Evolutionary conservation across 148 eudicot species (phyloP), one percentile per base, ranked within the genome.

Genomic region (Salicornia ramosissima): DNA sequence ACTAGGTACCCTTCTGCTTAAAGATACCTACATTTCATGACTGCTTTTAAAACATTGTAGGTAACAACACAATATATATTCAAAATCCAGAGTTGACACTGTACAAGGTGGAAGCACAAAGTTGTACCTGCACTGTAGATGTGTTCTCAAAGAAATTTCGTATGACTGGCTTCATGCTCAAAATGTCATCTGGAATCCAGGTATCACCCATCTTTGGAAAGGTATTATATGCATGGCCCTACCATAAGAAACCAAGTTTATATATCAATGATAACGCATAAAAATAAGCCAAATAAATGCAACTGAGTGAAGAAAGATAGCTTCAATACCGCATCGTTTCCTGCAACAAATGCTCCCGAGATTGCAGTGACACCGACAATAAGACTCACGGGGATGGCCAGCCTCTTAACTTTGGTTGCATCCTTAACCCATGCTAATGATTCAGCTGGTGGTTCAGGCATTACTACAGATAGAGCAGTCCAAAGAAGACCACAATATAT

Each of bases 401-500:
- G 81, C 69, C 91, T 83, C 84, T 82, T 89, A 56, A 94, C 87
- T 82, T 89, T 94, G 75, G 91, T 88, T 52, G 99, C 99, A 68
- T 96, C 97, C 22, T 75, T 80, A 58, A 89, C 99, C 96, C 99
- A 90, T 65, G 88, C 86, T 61, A 89, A 30, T 10, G 97, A 94
- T 83, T 87, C 99, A 58, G 96, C 83, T 42, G 97, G 99, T 66
- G 99, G 97, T 83, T 94, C 99, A 55, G 99, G 99, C 97, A 94
- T 84, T 71, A 94, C 96, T 65, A 94, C 99, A 46, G 99, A 87
- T 68, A 94, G 91, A 67, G 91, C 97, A 36, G 93, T 91, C 99
- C 99, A 94, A 68, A 94, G 78, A 42, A 94, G 93, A 39, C 97
- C 97, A 79, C 86, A 77, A 67, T 94, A 94, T 56, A 94, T 91